These are phyloP conservation scores for Nemania bipapillata DNA, from an alignment of 2,329 filamentous ascomycete species.

Conservation along the genomic window DNA sequence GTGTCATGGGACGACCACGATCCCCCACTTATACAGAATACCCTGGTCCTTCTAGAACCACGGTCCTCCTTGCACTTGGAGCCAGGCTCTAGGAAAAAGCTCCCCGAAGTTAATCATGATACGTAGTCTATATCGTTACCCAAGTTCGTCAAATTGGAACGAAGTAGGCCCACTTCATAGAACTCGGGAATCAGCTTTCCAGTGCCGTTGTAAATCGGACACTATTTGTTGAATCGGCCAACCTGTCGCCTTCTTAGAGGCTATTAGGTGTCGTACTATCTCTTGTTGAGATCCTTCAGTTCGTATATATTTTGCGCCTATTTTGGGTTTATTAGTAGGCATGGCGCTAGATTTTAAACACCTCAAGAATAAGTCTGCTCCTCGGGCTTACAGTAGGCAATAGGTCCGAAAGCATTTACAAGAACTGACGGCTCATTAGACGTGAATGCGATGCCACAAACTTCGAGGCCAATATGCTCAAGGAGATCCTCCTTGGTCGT, in stretches of 20 bases:
- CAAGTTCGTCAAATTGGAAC: not conserved
- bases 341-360: not conserved
- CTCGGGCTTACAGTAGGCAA: constrained; percentile 56
- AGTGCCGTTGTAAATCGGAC: constrained; percentile 47
- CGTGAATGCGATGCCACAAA: constrained; percentile 60
- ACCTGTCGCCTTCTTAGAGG: constrained; percentile 52
- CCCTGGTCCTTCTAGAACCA: not conserved
- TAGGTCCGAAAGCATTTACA: constrained; percentile 62
- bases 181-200: constrained; percentile 34
- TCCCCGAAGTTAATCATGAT: not conserved
- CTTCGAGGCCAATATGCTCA: constrained; percentile 51
- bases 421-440: constrained; percentile 56
- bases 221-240: constrained; percentile 56
- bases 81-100: not conserved
- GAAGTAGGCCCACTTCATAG: constrained; percentile 2
- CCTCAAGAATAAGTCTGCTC: not conserved
- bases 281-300: constrained; percentile 48
- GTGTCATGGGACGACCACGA: constrained; percentile 18
- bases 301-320: constrained; percentile 51
- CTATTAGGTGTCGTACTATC: constrained; percentile 49
- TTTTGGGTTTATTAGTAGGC: not conserved
- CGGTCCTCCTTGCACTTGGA: not conserved
- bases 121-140: not conserved
- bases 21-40: constrained; percentile 18
- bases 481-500: constrained; percentile 46